A percentile compares a stretch with the other conserved stretches of the same genome.
phyloP scores from a whole-genome alignment of 768 basidiomycete species.

The Cytidiella melzeri region DNA sequence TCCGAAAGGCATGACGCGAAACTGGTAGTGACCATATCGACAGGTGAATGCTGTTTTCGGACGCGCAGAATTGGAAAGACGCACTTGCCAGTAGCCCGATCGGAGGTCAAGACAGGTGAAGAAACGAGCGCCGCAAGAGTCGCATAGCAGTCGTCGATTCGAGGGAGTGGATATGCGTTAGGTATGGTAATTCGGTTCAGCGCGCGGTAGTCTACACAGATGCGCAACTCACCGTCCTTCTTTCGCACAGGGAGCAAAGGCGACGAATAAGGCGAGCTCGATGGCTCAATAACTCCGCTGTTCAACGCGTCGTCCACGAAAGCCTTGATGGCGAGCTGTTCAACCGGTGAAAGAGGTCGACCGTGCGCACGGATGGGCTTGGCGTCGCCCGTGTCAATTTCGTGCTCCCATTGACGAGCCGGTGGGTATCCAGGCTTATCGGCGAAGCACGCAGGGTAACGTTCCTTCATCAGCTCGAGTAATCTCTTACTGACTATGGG shows the following conservation, averaged over 20 bases:
- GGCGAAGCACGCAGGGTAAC: too few species aligned
- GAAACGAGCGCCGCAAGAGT: neutral
- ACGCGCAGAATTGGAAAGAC: constrained; percentile 38
- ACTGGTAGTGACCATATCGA: constrained; percentile 31
- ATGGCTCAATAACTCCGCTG: constrained; percentile 13
- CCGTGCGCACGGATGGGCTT: constrained; percentile 24
- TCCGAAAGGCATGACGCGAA: constrained; percentile 29
- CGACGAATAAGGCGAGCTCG: constrained; percentile 12
- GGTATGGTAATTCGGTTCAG: constrained; percentile 31
- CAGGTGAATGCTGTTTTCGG: constrained; percentile 34
- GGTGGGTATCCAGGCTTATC: too few species aligned
- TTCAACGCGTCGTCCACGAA: constrained; percentile 23
- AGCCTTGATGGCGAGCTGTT: constrained; percentile 17
- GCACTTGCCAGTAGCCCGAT: constrained; percentile 20
- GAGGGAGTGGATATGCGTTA: constrained; percentile 28
- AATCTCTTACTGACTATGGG: too few species aligned
- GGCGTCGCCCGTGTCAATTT: constrained; percentile 28
- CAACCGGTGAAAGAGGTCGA: constrained; percentile 22
- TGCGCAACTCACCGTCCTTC: constrained; percentile 19
- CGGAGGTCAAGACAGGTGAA: constrained; percentile 36
- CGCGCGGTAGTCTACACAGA: constrained; percentile 23
- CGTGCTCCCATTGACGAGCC: constrained; percentile 30
- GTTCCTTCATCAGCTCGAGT: too few species aligned
- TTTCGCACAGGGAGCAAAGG: constrained; percentile 25
- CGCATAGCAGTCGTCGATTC: constrained; percentile 29